Evolutionary conservation across 2,329 filamentous ascomycete species (phyloP).

Genomic region (Fusarium stilboides): DNA sequence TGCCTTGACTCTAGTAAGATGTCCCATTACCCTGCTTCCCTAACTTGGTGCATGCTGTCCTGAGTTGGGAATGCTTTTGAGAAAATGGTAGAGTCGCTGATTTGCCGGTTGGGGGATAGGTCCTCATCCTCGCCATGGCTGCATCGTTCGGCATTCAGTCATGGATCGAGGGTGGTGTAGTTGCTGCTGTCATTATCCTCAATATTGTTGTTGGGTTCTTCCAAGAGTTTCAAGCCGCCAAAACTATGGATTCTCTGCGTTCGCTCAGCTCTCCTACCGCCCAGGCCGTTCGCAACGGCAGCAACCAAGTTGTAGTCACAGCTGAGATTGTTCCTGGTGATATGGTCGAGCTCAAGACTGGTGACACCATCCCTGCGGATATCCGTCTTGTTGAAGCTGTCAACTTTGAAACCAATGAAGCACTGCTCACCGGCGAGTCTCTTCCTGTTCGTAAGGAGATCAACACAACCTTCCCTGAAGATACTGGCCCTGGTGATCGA

Average conservation of each 20-base stretch:
- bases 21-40: slow-evolving; percentile 12
- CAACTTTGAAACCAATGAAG: slow-evolving; percentile 79
- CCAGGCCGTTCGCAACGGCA: slow-evolving; percentile 60
- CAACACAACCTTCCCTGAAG: slow-evolving; percentile 58
- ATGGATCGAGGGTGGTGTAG: slow-evolving; percentile 73
- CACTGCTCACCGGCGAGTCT: slow-evolving; percentile 75
- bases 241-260: slow-evolving; percentile 65
- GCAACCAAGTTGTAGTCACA: slow-evolving; percentile 56
- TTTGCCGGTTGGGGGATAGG: slow-evolving; percentile 50
- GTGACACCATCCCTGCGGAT: slow-evolving; percentile 75
- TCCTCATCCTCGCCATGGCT: slow-evolving; percentile 70
- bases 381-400: slow-evolving; percentile 70
- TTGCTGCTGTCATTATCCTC: slow-evolving; percentile 69
- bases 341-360: slow-evolving; percentile 67
- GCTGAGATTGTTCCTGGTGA: slow-evolving; percentile 71
- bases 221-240: slow-evolving; percentile 64
- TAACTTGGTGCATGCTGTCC: background rate
- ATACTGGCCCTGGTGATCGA: slow-evolving; percentile 68
- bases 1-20: slow-evolving; percentile 75
- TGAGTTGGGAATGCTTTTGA: slow-evolving; percentile 5
- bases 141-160: slow-evolving; percentile 72
- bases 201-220: slow-evolving; percentile 70
- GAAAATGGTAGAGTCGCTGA: slow-evolving; percentile 40
- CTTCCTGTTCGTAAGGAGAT: slow-evolving; percentile 71
- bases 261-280: slow-evolving; percentile 62